These are phyloP conservation scores for Pseudopithomyces chartarum DNA, from an alignment of 2,329 filamentous ascomycete genomes.

Conservation along the genomic window DNA sequence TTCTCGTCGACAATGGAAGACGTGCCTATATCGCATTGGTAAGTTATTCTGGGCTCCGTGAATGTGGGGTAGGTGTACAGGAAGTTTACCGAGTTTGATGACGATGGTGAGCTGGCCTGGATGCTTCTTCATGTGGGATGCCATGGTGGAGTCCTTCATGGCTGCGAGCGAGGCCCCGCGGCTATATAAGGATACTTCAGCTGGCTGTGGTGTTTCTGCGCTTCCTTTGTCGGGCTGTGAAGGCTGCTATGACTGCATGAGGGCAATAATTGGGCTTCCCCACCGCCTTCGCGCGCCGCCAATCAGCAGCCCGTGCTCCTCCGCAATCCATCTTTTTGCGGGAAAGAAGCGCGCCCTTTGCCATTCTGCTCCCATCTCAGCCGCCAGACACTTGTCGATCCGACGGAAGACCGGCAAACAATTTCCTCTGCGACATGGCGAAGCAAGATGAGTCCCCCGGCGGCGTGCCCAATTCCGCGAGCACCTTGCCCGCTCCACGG, in stretches of 20 bases:
- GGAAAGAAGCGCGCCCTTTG: conserved; percentile 13
- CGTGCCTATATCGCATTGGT: conserved; percentile 68
- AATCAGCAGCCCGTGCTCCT: conserved; percentile 16
- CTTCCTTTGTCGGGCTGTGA: neutral
- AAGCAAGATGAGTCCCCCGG: conserved; percentile 33
- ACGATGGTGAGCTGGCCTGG: conserved; percentile 68
- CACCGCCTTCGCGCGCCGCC: conserved; percentile 9
- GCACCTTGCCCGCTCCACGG: conserved; percentile 15
- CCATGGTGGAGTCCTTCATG: conserved; percentile 22
- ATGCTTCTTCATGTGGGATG: conserved; percentile 56
- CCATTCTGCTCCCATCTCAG: neutral
- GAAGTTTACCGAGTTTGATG: conserved; percentile 77
- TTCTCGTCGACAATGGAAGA: conserved; percentile 98
- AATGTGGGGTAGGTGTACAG: conserved; percentile 28
- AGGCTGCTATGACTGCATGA: conserved; percentile 10
- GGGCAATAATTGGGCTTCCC: conserved; percentile 2
- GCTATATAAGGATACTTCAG: neutral
- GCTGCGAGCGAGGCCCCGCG: neutral
- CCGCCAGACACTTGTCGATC: conserved; percentile 9
- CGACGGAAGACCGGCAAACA: neutral
- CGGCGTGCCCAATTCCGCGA: conserved; percentile 20
- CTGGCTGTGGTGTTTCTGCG: neutral
- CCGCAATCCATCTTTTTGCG: conserved; percentile 15
- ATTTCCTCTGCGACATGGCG: conserved; percentile 28
- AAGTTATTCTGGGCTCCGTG: conserved; percentile 27